These are phyloP conservation scores for Citrus inodora DNA, from an alignment of 345 rosid species.

Conservation along the genomic window DNA sequence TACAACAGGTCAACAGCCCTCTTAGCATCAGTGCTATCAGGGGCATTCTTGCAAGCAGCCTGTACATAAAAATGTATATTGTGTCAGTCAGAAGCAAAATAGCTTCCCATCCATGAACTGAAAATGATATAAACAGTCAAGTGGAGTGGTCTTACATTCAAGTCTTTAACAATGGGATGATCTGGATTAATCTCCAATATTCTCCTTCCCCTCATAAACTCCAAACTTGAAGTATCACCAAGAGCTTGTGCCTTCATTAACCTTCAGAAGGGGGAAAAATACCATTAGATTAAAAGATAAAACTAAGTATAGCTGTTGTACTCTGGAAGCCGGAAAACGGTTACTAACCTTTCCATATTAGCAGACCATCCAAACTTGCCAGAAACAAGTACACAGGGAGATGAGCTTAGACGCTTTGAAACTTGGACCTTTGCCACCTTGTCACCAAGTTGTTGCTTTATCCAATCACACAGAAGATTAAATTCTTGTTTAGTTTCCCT, in stretches of 20 bases:
- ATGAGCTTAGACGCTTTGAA: constrained; percentile 86
- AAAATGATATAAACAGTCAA: background rate
- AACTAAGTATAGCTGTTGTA: background rate
- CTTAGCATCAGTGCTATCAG: constrained; percentile 76
- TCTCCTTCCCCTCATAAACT: constrained; percentile 97
- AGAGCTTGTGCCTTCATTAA: constrained; percentile 99
- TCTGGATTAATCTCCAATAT: constrained; percentile 91
- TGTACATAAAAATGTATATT: constrained; percentile 4
- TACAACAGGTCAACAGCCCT: constrained; percentile 90
- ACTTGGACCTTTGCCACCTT: constrained; percentile 95
- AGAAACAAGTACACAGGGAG: constrained; percentile 98
- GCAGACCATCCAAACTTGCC: constrained; percentile 99
- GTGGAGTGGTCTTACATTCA: constrained; percentile 52
- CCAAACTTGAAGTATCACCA: constrained; percentile 93
- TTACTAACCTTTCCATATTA: constrained; percentile 90
- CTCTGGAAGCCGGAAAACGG: background rate
- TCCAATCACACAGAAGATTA: constrained; percentile 87
- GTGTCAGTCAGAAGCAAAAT: background rate
- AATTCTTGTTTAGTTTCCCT: constrained; percentile 80
- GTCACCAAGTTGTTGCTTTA: constrained; percentile 94
- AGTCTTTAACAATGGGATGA: constrained; percentile 87
- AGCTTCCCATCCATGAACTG: background rate
- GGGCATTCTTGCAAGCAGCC: constrained; percentile 96
- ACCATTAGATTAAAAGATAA: background rate
- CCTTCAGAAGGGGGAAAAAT: constrained; percentile 32